These are phyloP conservation scores for Lactarius evosmus DNA, from an alignment of 768 basidiomycete species.

Conservation along the genomic window DNA sequence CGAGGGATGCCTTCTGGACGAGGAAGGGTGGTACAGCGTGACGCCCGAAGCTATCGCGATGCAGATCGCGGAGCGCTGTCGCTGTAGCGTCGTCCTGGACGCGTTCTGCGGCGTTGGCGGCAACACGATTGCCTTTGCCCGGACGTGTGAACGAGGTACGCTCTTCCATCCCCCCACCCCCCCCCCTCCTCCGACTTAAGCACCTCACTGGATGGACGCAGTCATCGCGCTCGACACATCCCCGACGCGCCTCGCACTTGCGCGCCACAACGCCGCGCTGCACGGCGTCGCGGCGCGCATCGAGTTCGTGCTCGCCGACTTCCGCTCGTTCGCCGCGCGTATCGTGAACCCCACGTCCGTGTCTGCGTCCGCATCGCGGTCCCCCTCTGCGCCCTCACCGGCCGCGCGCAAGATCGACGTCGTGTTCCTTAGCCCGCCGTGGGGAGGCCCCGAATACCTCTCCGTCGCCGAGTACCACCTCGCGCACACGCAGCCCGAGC, in stretches of 20 bases:
- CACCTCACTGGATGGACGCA: constrained; percentile 33
- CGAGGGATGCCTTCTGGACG: constrained; percentile 81
- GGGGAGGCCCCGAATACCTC: constrained; percentile 85
- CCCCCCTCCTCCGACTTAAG: too few relatives aligned
- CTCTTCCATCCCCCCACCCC: constrained; percentile 9
- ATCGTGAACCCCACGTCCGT: neutral
- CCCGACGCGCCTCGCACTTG: constrained; percentile 79
- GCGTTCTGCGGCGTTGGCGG: constrained; percentile 98
- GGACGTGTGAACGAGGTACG: constrained; percentile 91
- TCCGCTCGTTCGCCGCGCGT: constrained; percentile 69
- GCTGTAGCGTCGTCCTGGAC: constrained; percentile 80
- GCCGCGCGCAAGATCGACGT: constrained; percentile 66
- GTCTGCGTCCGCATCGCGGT: neutral
- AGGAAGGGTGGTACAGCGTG: constrained; percentile 97
- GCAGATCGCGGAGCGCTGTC: constrained; percentile 91
- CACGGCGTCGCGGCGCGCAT: constrained; percentile 95
- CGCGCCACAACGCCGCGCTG: constrained; percentile 88
- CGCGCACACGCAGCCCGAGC: constrained; percentile 70
- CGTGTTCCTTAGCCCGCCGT: constrained; percentile 91
- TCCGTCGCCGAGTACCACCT: constrained; percentile 61
- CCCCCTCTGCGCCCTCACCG: neutral
- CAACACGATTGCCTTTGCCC: constrained; percentile 95
- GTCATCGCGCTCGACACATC: constrained; percentile 94
- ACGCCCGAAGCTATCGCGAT: constrained; percentile 91
- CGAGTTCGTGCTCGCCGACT: constrained; percentile 89